Evolutionary conservation across 257 asterid genomes (phyloP).

Genomic region (Scutellaria galericulata): DNA sequence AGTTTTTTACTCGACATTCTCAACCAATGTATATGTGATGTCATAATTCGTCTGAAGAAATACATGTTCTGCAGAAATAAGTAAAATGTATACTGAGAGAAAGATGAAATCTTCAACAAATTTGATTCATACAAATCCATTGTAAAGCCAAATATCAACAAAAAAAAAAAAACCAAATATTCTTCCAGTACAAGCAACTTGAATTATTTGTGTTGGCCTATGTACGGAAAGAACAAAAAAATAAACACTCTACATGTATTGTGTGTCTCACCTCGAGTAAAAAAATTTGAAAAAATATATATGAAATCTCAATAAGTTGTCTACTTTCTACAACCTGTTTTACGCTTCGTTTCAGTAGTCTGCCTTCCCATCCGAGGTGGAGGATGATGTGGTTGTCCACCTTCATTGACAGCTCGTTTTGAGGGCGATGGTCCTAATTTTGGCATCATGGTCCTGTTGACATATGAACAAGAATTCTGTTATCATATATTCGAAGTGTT

Average conservation of each 20-base stretch:
- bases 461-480: constrained; percentile 14
- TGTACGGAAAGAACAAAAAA: constrained; percentile 27
- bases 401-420: constrained; percentile 52
- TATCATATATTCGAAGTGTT: neutral
- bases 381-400: constrained; percentile 58
- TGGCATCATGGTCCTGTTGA: constrained; percentile 57
- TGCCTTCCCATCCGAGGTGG: constrained; percentile 61
- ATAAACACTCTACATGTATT: constrained; percentile 31
- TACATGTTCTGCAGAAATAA: too few species aligned
- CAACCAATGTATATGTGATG: too few species aligned
- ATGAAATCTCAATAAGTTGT: constrained; percentile 20
- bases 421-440: constrained; percentile 66
- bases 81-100: too few species aligned
- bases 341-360: constrained; percentile 57
- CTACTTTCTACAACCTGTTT: constrained; percentile 67
- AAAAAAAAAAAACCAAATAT: neutral
- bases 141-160: constrained; percentile 31
- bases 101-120: neutral
- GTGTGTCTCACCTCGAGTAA: constrained; percentile 39
- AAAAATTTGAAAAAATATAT: neutral
- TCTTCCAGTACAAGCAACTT: constrained; percentile 46
- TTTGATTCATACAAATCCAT: constrained; percentile 29
- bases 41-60: too few species aligned
- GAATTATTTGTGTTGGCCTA: constrained; percentile 54
- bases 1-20: too few species aligned